Base-by-base conservation (phyloP, 371 early-diverging fungal species). In the Thermomucor indicae-seudaticae region DNA sequence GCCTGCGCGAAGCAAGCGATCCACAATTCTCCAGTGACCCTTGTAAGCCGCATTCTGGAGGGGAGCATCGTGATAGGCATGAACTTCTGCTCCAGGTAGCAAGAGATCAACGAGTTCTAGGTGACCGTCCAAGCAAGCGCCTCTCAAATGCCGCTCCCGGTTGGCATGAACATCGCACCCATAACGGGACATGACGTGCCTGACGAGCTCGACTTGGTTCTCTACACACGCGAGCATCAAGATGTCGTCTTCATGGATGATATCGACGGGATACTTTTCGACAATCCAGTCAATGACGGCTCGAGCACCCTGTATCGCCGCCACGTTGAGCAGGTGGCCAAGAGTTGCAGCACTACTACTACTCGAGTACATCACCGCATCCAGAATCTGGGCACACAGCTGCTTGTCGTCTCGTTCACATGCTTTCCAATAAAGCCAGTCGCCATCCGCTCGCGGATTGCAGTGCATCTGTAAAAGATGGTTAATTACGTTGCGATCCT, bases 111-210 rank as follows among this genome's bases (percentile, higher is more conserved):
- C 86, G n/a, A 77, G 57, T 11, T 80, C 78, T 6, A 61, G 30
- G 38, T 83, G 70, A 0, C 89, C 90, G 50, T 80, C 73, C 19
- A 84, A 60, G 24, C 85, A 63, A 14, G 75, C 70, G 6, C 58
- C 51, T 19, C 75, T 48, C 17, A 74, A 17, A 20, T 58, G 43
- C 2, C 38, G 50, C 30, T 74, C 75, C 1, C 48, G 34, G 22
- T 64, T 43, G 11, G 32, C 2, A 28, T 65, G 70, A 4, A 57
- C 28, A 44, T 67, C 46, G 39, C 62, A 64, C 0, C 47, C 30
- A 32, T 65, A 65, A 6, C 20, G 39, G 2, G 32, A 30, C 4
- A 55, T 43, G 8, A 70, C 25, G 31, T 72, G 62, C 7, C 51
- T 50, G 0, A 70, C 68, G 2, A 68, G 16, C 4, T 47, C 47